Base-by-base conservation (phyloP, 2,329 filamentous ascomycete genomes). In the Nothophaeocryptopus gaeumannii region DNA sequence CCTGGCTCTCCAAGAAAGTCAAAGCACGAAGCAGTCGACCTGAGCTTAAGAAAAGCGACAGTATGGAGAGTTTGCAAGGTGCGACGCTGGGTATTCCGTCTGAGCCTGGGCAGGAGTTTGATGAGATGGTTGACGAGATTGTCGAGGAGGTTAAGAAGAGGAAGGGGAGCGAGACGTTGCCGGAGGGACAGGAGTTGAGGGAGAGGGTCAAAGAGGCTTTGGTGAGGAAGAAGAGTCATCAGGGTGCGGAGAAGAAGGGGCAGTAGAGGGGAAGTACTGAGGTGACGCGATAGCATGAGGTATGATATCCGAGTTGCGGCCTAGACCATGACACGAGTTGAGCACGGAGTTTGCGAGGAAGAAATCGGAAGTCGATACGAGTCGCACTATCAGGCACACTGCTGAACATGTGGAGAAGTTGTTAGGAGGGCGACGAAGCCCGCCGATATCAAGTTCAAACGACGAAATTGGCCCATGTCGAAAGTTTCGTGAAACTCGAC, bases 81-180 rank as follows among this genome's bases (percentile, higher is more conserved):
- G 75, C 62, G 46, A 87, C 88, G 0, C 72, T 96, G 5, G 92
- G 92, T 20, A 76, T 97, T 33, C 85, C 89, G 1, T 82, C 82
- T 56, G 90, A 96, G 65, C 84, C 84, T 0, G 83, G 83, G 46
- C 74, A 76, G 26, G 89, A 95, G 60, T 77, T 95, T 41, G 84
- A 88, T 51, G 88, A 93, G 63, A 87, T 87, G 26, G 79, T 95
- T 8, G 75, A 79, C 33, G 89, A 95, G 72, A 78, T 95, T 45
- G 82, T 77, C 63, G 75, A 74, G 5, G 89, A 95, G 69, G 80
- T 95, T 31, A 84, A 88, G 64, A 78, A 74, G 58, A 71, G 80
- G 50, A 73, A 67, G 45, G 62, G 58, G 8, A 71, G 72, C 46
- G 73, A 74, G 51, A 73, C 74, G 7, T 45, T 60, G 26, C 63